These are phyloP conservation scores for Eremochloa ophiuroides DNA, from an alignment of 176 grass and related monocot genomes.

Conservation along the genomic window DNA sequence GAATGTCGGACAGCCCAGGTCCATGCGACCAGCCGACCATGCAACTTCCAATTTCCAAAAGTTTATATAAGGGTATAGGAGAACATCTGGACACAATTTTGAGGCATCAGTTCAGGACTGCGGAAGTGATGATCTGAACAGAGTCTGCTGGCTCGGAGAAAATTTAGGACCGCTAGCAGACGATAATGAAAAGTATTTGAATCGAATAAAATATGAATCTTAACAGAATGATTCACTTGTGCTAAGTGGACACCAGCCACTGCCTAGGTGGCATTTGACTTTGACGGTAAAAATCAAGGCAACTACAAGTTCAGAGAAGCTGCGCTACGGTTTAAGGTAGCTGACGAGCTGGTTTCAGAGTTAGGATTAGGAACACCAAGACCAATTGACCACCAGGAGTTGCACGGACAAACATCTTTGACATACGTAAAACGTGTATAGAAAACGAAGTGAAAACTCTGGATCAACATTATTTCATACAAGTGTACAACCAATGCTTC, in stretches of 20 bases:
- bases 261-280: neutral
- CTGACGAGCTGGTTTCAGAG: neutral
- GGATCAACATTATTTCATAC: conserved; percentile 33
- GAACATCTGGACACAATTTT: neutral
- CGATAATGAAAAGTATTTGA: neutral
- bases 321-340: neutral
- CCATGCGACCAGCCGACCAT: neutral
- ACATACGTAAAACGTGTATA: neutral
- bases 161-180: neutral
- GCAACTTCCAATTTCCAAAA: neutral
- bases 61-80: neutral
- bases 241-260: neutral
- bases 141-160: neutral
- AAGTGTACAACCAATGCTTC: conserved; percentile 33
- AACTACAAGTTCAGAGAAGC: neutral
- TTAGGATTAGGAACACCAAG: conserved; percentile 18
- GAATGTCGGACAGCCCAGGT: neutral
- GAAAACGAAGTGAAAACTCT: conserved; percentile 2
- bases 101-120: neutral
- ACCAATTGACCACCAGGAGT: neutral
- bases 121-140: neutral
- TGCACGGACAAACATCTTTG: neutral
- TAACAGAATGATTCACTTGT: neutral
- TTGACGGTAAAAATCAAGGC: neutral
- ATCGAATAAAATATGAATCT: neutral